Evolutionary conservation across 1,284 basidiomycete species (phyloP).

Genomic region (Tylopilus orsonianus): DNA sequence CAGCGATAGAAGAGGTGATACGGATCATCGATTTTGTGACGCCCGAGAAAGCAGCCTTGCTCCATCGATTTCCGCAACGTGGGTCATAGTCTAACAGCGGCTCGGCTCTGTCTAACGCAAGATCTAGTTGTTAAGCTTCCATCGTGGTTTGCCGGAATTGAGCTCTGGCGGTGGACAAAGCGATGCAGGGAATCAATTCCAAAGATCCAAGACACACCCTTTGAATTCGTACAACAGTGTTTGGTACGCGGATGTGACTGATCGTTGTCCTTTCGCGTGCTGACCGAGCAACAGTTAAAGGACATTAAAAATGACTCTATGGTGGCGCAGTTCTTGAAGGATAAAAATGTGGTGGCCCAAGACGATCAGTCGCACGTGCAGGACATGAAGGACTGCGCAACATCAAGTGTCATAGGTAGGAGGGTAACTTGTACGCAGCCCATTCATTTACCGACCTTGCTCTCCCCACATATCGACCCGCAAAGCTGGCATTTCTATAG

Average conservation of each 20-base stretch:
- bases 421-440: neutral
- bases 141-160: slow-evolving; percentile 36
- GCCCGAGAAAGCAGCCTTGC: slow-evolving; percentile 23
- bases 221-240: slow-evolving; percentile 34
- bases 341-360: neutral
- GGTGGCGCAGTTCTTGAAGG: slow-evolving; percentile 17
- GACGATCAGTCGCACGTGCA: slow-evolving; percentile 14
- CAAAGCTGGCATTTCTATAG: slow-evolving; percentile 26
- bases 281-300: slow-evolving; percentile 11
- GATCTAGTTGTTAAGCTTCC: slow-evolving; percentile 30
- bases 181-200: slow-evolving; percentile 26
- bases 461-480: neutral
- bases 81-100: slow-evolving; percentile 6
- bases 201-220: slow-evolving; percentile 31
- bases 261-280: neutral
- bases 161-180: slow-evolving; percentile 25
- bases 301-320: slow-evolving; percentile 20
- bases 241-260: slow-evolving; percentile 24
- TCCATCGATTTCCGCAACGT: slow-evolving; percentile 25
- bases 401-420: slow-evolving; percentile 23
- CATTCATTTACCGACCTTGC: neutral
- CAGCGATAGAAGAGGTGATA: slow-evolving; percentile 17
- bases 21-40: slow-evolving; percentile 11
- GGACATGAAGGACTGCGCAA: slow-evolving; percentile 21
- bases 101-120: slow-evolving; percentile 14